These are phyloP conservation scores for Colletotrichum neosansevieriae DNA, from an alignment of 2,329 filamentous ascomycete species.

Conservation along the genomic window DNA sequence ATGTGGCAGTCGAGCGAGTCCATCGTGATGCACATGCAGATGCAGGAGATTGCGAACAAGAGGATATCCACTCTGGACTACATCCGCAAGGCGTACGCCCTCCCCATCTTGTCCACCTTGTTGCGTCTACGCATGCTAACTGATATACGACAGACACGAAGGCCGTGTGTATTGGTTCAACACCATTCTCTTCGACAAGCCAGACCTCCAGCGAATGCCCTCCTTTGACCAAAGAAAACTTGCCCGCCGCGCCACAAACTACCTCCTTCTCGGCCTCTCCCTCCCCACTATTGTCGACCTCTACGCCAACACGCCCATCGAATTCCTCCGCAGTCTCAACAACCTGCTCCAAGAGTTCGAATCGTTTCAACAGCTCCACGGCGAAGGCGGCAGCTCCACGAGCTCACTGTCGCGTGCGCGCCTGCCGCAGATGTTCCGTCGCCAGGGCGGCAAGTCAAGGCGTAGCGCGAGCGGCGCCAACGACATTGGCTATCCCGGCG, in stretches of 20 bases:
- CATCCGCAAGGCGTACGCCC: constrained; percentile 85
- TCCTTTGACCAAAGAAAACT: constrained; percentile 89
- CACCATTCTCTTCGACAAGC: constrained; percentile 89
- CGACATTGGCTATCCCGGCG: constrained; percentile 48
- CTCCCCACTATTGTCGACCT: constrained; percentile 91
- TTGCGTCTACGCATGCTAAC: constrained; percentile 17
- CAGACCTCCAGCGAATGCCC: constrained; percentile 83
- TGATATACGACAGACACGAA: constrained; percentile 76
- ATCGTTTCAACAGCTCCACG: constrained; percentile 88
- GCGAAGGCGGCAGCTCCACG: constrained; percentile 77
- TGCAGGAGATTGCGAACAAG: constrained; percentile 90
- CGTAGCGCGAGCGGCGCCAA: constrained; percentile 64
- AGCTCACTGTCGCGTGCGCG: constrained; percentile 81
- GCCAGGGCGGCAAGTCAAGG: constrained; percentile 70
- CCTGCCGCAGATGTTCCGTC: constrained; percentile 86
- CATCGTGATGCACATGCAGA: constrained; percentile 67
- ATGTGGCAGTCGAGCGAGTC: constrained; percentile 58
- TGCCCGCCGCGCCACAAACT: constrained; percentile 91
- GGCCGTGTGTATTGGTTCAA: constrained; percentile 98
- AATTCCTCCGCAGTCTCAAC: constrained; percentile 90
- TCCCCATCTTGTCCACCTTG: neutral
- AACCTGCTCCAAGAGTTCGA: constrained; percentile 92
- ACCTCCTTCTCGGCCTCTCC: constrained; percentile 91
- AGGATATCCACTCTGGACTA: constrained; percentile 95
- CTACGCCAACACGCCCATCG: constrained; percentile 80